Base-by-base conservation (phyloP, 768 basidiomycete genomes). In the Asterophora parasitica region DNA sequence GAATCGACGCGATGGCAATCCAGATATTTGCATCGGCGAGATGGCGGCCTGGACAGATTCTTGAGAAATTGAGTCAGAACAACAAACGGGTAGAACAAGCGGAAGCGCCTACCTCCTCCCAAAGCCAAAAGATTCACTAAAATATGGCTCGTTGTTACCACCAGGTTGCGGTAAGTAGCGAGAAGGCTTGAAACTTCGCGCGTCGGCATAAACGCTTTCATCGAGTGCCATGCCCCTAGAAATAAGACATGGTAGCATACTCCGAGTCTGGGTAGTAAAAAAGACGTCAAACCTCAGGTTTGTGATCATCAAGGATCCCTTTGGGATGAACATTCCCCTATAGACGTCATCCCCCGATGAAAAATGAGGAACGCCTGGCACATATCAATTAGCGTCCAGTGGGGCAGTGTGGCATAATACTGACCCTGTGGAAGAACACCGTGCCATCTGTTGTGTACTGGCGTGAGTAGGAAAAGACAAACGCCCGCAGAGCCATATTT, bases 1-100 rank as follows among this genome's bases (percentile, higher is more conserved):
- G 43, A 9, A 61, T 49, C 1, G 48, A 52, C 1, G 51, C 56
- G 0, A 58, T 48, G 11, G 52, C 49, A 10, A 52, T 48, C 57
- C 65, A 68, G 26, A 74, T 8, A 10, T 67, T 70, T 1, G 65
- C 62, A 31, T 73, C 68, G 4, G 70, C 74, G 35, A 79, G 56
- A 37, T 72, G 46, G 15, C 64, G 56, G 4, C 75, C 77, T 10
- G 73, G 68, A 41, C 74, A 75, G 7, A 69, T 57, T 16, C 61
- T 63, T 13, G 7, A 31, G 13, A 17, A 12, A 30, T 5, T 13
- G 20, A 16, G 7, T n/a, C 2, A 35, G 26, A 42, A 9, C 32
- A 9, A 33, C 10, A 35, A 23, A 27, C 34, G 9, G 8, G n/a
- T 15, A 16, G 6, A 15, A 30, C 4, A 31, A 41, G n/a, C 19